A percentile compares a stretch with the other conserved stretches of the same genome.
Conservation (phyloP, 2,329 filamentous ascomycete genomes). For the Aspergillus fischeri region DNA sequence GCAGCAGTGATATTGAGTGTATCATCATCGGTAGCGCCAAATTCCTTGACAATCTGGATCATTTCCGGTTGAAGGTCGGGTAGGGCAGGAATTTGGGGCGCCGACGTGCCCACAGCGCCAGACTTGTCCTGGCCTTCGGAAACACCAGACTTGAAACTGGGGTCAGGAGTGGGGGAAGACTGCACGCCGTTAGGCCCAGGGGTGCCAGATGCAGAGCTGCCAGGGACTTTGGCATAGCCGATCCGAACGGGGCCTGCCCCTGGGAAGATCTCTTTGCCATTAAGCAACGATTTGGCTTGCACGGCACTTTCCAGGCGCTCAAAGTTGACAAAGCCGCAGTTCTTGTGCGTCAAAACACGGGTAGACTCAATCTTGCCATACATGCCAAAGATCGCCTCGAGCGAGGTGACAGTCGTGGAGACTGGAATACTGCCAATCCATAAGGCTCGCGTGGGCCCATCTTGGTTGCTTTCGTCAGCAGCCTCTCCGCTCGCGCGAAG, state of each 20-base stretch:
- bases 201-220: conserved; percentile 71
- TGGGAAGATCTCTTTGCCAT: conserved; percentile 97
- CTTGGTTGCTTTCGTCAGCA: conserved; percentile 72
- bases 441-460: conserved; percentile 85
- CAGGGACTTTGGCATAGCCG: conserved; percentile 95
- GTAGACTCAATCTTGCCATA: conserved; percentile 89
- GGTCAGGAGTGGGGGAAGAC: conserved; percentile 87
- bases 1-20: conserved; percentile 65
- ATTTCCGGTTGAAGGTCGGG: conserved; percentile 79
- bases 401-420: conserved; percentile 90
- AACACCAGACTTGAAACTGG: conserved; percentile 50
- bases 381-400: conserved; percentile 92
- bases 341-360: conserved; percentile 94
- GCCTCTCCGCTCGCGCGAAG: conserved; percentile 62
- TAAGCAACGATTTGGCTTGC: conserved; percentile 79
- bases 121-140: conserved; percentile 28
- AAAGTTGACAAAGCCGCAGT: conserved; percentile 98
- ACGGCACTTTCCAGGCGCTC: conserved; percentile 87
- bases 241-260: conserved; percentile 92
- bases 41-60: conserved; percentile 76
- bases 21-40: conserved; percentile 81
- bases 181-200: conserved; percentile 85
- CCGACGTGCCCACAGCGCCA: conserved; percentile 31
- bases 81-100: conserved; percentile 63
- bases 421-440: conserved; percentile 98